Conservation (phyloP, 805 yeast species). For the Ogataea minuta region DNA sequence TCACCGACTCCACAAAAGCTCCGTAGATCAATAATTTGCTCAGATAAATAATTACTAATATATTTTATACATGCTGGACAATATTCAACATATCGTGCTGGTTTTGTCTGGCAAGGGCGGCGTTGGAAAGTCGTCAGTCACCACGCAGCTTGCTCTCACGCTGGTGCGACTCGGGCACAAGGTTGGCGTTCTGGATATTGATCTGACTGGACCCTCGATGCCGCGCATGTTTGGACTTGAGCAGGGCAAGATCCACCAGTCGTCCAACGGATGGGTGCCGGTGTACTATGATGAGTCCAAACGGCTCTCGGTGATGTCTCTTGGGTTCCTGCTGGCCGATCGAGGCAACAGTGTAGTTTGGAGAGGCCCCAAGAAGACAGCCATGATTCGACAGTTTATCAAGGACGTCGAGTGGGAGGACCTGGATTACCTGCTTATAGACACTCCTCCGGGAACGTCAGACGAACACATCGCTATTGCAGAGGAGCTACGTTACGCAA, state of each 20-base stretch:
- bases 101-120: constrained; percentile 96
- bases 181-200: constrained; percentile 96
- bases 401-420: constrained; percentile 90
- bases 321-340: constrained; percentile 82
- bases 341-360: constrained; percentile 92
- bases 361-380: constrained; percentile 98
- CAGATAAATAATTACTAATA: constrained; percentile 1
- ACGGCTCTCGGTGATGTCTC: constrained; percentile 69
- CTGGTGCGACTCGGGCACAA: constrained; percentile 65
- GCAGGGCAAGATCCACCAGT: constrained; percentile 72
- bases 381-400: constrained; percentile 93
- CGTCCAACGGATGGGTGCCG: constrained; percentile 90
- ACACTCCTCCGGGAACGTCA: constrained; percentile 98
- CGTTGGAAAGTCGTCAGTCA: constrained; percentile 94
- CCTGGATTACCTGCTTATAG: constrained; percentile 78
- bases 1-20: too few relatives aligned
- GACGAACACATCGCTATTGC: constrained; percentile 98
- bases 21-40: too few relatives aligned
- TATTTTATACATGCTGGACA: constrained; percentile 23
- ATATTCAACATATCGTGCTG: constrained; percentile 73
- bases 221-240: constrained; percentile 97
- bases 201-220: constrained; percentile 92
- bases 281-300: constrained; percentile 50
- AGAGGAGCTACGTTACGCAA: constrained; percentile 69
- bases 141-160: constrained; percentile 89